phyloP scores from a whole-genome alignment of 2,329 filamentous ascomycete species.

The Epichloe baconii region DNA sequence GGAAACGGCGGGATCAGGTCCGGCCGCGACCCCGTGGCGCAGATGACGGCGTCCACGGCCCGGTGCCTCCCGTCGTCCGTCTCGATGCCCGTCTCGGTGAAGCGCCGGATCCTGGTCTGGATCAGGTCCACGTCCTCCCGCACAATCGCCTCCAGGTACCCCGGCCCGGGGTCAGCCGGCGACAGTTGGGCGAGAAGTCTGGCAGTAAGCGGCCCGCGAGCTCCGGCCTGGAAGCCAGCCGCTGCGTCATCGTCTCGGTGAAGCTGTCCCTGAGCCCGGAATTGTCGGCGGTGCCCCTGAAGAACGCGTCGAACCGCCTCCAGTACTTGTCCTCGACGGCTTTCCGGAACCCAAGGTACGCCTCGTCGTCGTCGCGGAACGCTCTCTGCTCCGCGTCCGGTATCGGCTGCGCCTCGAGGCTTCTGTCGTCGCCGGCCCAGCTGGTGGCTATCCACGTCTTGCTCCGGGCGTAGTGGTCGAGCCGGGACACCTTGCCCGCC shows the following conservation, averaged over 20 bases:
- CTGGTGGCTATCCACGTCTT: slow-evolving; percentile 55
- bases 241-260: slow-evolving; percentile 35
- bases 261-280: slow-evolving; percentile 31
- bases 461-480: slow-evolving; percentile 53
- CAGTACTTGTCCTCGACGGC: slow-evolving; percentile 49
- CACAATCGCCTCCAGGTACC: slow-evolving; percentile 52
- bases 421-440: slow-evolving; percentile 42
- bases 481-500: slow-evolving; percentile 31
- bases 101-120: slow-evolving; percentile 39
- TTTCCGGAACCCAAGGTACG: slow-evolving; percentile 48
- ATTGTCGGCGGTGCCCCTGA: slow-evolving; percentile 40
- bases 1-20: slow-evolving; percentile 47
- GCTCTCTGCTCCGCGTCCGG: slow-evolving; percentile 40
- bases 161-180: slow-evolving; percentile 51
- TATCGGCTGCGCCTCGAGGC: slow-evolving; percentile 42
- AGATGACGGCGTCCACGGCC: slow-evolving; percentile 52
- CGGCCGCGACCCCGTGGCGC: slow-evolving; percentile 53
- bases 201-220: slow-evolving; percentile 44
- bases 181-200: slow-evolving; percentile 50
- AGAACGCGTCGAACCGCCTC: slow-evolving; percentile 39
- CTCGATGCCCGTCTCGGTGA: slow-evolving; percentile 47
- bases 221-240: slow-evolving; percentile 40
- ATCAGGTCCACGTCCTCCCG: slow-evolving; percentile 51
- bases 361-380: slow-evolving; percentile 42
- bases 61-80: slow-evolving; percentile 42